Base-by-base conservation (phyloP, 345 rosid genomes). In the Sonneratia caseolaris region DNA sequence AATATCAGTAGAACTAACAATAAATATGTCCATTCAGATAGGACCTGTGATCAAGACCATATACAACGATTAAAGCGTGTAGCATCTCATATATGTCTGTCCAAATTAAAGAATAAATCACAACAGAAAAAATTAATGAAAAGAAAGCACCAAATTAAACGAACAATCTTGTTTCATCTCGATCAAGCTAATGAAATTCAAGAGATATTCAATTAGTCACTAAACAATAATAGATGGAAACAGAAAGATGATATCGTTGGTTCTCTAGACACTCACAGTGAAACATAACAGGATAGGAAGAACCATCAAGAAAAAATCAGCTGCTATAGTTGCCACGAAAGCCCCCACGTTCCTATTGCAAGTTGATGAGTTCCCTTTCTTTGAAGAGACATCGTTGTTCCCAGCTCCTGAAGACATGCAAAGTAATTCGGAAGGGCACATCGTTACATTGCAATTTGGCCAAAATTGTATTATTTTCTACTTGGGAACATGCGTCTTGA, bases 181-280 rank as follows among this genome's bases (percentile, higher is more conserved):
- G 19, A 18, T 49, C 19, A 32, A 11, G 8, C 19, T 27, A 13
- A 42, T 42, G 45, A 42, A 9, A 42, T 42, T 42, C 7, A 42
- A 42, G 45, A 42, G 45, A 42, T 8, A 8, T 42, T 42, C 5
- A 42, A 4, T 42, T 42, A 4, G 45, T 42, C 45, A 65, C 40
- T 32, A 35, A 65, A 36, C 27, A 32, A 13, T 21, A 3, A 19
- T 84, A 51, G 62, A 85, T 69, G 43, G 84, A 49, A 10, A 79
- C 42, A 67, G 8, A 79, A 80, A 85, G 57, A 70, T 80, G 89
- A 91, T 85, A 40, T 89, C 88, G 78, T n/a, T 89, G 81, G 81
- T 89, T 89, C 96, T 89, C 78, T 21, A 71, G 68, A 53, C 55
- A 75, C 94, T 78, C 83, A 93, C 98, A 22, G 96, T 91, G 73